Evolutionary conservation across 768 basidiomycete species (phyloP).

Genomic region (Serendipita sp.): DNA sequence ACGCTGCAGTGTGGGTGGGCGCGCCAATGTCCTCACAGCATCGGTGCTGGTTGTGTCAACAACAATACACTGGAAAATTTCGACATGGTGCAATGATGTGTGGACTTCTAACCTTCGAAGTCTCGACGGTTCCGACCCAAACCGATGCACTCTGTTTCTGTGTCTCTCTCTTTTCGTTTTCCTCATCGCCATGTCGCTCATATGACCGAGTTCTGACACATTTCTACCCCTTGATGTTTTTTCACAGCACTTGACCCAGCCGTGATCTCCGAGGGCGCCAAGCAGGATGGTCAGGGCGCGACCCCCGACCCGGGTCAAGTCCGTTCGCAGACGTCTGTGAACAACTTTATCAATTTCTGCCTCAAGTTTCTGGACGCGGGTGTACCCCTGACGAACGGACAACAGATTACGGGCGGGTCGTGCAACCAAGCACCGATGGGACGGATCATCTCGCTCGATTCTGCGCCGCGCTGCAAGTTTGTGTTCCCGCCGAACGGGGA

Average conservation of each 20-base stretch:
- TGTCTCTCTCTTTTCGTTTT: too few relatives aligned
- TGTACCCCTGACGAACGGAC: constrained; percentile 8
- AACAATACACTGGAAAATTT: too few relatives aligned
- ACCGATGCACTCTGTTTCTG: too few relatives aligned
- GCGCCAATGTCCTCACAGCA: too few relatives aligned
- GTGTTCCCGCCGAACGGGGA: constrained; percentile 5
- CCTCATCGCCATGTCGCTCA: too few relatives aligned
- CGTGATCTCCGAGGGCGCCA: constrained; percentile 32
- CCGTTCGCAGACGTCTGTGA: constrained; percentile 23
- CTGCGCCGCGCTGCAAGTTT: constrained; percentile 6
- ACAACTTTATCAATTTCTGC: constrained; percentile 15
- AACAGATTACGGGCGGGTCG: not conserved
- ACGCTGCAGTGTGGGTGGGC: too few relatives aligned
- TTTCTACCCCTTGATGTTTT: too few relatives aligned
- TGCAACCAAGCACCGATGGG: constrained; percentile 7
- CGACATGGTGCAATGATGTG: too few relatives aligned
- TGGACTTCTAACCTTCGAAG: too few relatives aligned
- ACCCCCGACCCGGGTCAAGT: constrained; percentile 31
- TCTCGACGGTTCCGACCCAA: too few relatives aligned
- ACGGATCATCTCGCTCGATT: constrained; percentile 3
- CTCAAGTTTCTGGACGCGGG: not conserved
- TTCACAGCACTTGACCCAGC: constrained; percentile 26
- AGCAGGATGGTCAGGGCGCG: constrained; percentile 33
- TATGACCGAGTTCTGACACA: too few relatives aligned
- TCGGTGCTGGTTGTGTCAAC: too few relatives aligned